phyloP scores from a whole-genome alignment of 768 basidiomycete species.

The Lactifluus pinguis region DNA sequence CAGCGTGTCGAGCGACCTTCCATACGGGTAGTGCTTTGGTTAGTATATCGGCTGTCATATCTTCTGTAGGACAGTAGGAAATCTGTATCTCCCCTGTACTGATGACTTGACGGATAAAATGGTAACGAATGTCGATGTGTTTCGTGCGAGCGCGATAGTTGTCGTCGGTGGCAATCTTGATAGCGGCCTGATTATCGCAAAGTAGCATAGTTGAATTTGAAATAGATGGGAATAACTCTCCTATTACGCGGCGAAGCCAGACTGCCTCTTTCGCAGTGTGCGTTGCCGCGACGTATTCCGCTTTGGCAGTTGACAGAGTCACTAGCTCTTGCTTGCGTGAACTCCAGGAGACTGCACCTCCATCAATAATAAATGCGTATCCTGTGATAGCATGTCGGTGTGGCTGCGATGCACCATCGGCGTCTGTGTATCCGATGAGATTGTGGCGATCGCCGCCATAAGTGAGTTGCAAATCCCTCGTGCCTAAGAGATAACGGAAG shows the following conservation, averaged over 20 bases:
- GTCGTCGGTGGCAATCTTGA: conserved; percentile 25
- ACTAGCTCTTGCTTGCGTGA: background rate
- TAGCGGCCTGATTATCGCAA: too few species aligned
- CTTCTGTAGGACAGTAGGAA: too few species aligned
- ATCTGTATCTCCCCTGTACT: background rate
- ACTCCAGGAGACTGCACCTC: background rate
- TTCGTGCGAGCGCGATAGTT: background rate
- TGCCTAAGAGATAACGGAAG: background rate
- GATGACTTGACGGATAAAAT: background rate
- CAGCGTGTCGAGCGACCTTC: too few species aligned
- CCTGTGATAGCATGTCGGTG: background rate
- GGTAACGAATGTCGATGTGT: background rate
- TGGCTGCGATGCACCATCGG: too few species aligned
- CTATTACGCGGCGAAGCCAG: too few species aligned
- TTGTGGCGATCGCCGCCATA: background rate
- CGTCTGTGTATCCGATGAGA: too few species aligned
- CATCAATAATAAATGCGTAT: background rate
- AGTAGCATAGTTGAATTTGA: too few species aligned
- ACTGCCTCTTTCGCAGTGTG: too few species aligned
- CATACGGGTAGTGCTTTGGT: too few species aligned
- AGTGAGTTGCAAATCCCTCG: background rate
- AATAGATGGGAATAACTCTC: too few species aligned
- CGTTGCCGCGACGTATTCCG: background rate
- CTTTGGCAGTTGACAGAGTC: background rate
- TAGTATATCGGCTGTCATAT: too few species aligned